Percentiles rank a stretch among this genome's conserved stretches.
Evolutionary conservation across 164 flowering plant genomes (phyloP).

Genomic region (Piper longum): DNA sequence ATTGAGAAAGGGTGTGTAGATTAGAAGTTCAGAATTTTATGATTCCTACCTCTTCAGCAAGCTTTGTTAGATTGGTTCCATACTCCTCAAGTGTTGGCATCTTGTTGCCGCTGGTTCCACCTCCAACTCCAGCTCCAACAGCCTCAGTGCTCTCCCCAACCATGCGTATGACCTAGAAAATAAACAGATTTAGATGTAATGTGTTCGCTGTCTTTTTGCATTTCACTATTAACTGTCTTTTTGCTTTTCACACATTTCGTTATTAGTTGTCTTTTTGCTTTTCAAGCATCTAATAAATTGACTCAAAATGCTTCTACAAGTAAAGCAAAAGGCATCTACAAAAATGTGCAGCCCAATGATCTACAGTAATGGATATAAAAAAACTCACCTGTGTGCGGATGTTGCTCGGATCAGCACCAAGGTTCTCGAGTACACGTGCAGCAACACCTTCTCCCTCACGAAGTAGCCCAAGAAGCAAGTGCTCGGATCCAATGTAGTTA

Average conservation of each 20-base stretch:
- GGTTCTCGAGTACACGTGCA: constrained; percentile 87
- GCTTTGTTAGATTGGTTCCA: constrained; percentile 83
- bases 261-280: no score
- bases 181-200: no score
- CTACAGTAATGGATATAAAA: no score
- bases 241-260: no score
- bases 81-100: constrained; percentile 41
- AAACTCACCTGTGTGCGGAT: constrained; percentile 78
- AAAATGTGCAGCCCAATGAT: no score
- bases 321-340: no score
- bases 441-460: constrained; percentile 99
- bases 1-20: background rate
- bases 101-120: constrained; percentile 51
- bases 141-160: constrained; percentile 72
- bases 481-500: constrained; percentile 92
- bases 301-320: no score
- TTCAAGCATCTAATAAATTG: no score
- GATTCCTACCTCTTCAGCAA: constrained; percentile 75
- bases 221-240: no score
- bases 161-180: constrained; percentile 67
- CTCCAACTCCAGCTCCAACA: constrained; percentile 62
- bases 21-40: background rate
- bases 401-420: constrained; percentile 87
- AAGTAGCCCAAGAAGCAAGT: constrained; percentile 80
- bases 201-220: no score